A percentile compares a stretch with the other conserved stretches of the same genome.
Conservation (phyloP, 768 basidiomycete species). For the Termitomyces heimii region DNA sequence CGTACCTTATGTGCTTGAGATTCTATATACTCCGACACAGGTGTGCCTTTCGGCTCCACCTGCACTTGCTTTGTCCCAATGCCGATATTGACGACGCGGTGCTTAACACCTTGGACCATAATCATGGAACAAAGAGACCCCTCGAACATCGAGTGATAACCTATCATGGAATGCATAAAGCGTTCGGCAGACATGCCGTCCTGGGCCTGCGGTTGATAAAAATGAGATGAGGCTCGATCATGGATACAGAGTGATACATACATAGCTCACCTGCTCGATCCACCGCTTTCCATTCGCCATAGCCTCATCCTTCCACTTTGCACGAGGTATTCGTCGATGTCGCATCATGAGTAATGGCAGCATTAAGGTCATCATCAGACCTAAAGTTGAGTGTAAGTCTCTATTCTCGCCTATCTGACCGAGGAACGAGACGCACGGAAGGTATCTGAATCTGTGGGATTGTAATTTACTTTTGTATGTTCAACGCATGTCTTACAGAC, state of each 20-base stretch:
- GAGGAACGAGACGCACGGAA: conserved; percentile 48
- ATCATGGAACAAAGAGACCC: conserved; percentile 77
- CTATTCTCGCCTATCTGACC: background rate
- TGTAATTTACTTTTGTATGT: conserved; percentile 46
- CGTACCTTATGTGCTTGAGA: conserved; percentile 72
- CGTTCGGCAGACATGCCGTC: conserved; percentile 61
- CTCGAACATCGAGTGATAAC: conserved; percentile 67
- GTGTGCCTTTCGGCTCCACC: conserved; percentile 54
- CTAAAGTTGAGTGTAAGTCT: conserved; percentile 24
- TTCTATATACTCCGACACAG: conserved; percentile 61
- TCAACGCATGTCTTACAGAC: conserved; percentile 57
- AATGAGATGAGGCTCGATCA: conserved; percentile 7
- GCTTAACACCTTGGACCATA: conserved; percentile 73
- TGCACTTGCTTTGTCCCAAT: conserved; percentile 68
- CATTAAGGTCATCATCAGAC: conserved; percentile 67
- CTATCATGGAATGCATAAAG: conserved; percentile 69
- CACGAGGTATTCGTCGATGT: conserved; percentile 70
- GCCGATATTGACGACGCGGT: conserved; percentile 77
- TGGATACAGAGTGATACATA: background rate
- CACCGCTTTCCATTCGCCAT: conserved; percentile 67
- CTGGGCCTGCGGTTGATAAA: conserved; percentile 31
- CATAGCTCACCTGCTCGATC: conserved; percentile 63
- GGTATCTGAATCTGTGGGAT: conserved; percentile 53
- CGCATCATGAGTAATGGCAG: conserved; percentile 83
- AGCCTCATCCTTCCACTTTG: conserved; percentile 64